Conservation (phyloP, 345 rosid species). For the Triadica sebifera region DNA sequence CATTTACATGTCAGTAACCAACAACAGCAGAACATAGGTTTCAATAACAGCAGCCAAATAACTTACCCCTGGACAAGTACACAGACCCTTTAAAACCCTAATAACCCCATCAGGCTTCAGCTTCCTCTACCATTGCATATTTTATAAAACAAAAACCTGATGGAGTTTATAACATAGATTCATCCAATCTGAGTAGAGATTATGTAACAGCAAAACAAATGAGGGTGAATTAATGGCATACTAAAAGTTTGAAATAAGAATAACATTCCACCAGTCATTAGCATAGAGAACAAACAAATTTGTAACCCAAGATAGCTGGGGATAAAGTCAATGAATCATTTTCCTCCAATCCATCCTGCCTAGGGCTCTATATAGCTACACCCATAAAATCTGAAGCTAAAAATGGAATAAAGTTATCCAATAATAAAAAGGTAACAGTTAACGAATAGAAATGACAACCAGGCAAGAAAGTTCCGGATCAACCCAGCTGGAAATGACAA, state of each 20-base stretch:
- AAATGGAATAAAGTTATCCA: conserved; percentile 2
- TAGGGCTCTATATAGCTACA: not conserved
- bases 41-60: conserved; percentile 9
- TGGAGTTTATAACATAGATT: conserved; percentile 2
- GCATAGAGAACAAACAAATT: conserved; percentile 1
- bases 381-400: not conserved
- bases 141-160: conserved; percentile 89
- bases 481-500: not conserved
- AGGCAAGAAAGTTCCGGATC: conserved; percentile 4
- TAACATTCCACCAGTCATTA: not conserved
- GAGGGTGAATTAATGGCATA: not conserved
- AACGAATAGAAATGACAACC: not conserved
- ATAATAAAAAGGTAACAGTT: not conserved
- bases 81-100: conserved; percentile 54
- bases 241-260: not conserved
- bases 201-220: not conserved
- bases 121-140: conserved; percentile 65
- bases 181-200: not conserved
- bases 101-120: conserved; percentile 71
- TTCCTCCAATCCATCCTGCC: not conserved
- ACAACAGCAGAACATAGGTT: conserved; percentile 3
- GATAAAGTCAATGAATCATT: not conserved
- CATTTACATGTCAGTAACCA: conserved; percentile 2
- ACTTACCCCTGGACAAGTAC: conserved; percentile 81
- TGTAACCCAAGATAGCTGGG: not conserved